Conservation (phyloP, 108 stramenopile species). For the Heterococcus sp. region DNA sequence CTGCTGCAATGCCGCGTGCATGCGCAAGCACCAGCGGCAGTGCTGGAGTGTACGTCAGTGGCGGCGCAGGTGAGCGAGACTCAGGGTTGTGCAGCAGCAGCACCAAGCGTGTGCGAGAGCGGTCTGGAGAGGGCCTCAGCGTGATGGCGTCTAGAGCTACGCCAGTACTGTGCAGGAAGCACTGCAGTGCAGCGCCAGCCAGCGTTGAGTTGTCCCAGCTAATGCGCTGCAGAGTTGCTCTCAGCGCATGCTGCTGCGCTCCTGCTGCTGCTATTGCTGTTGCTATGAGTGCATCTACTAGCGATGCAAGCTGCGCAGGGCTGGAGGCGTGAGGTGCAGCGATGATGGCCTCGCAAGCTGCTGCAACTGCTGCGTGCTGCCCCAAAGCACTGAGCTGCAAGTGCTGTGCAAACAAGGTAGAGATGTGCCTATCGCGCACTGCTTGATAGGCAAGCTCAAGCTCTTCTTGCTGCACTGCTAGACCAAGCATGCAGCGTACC, state of each 20-base stretch:
- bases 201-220: conserved; percentile 53
- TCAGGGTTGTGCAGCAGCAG: neutral
- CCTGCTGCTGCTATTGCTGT: neutral
- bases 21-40: neutral
- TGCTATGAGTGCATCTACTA: neutral
- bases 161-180: conserved; percentile 36
- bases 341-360: neutral
- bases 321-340: neutral
- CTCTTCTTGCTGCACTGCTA: neutral
- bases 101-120: neutral
- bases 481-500: neutral
- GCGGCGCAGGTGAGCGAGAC: neutral
- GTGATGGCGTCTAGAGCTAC: conserved; percentile 44
- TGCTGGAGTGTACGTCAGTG: neutral
- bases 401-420: neutral
- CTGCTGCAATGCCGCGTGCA: neutral
- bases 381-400: neutral
- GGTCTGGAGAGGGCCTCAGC: conserved; percentile 36
- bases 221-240: conserved; percentile 50
- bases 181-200: conserved; percentile 57
- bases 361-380: neutral
- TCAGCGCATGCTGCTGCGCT: neutral
- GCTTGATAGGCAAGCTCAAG: neutral
- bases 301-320: neutral
- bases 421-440: neutral